A percentile compares a stretch with the other conserved stretches of the same genome.
These are phyloP conservation scores for Phytopythium delawarense DNA, from an alignment of 352 stramenopile genomes.

Conservation along the genomic window DNA sequence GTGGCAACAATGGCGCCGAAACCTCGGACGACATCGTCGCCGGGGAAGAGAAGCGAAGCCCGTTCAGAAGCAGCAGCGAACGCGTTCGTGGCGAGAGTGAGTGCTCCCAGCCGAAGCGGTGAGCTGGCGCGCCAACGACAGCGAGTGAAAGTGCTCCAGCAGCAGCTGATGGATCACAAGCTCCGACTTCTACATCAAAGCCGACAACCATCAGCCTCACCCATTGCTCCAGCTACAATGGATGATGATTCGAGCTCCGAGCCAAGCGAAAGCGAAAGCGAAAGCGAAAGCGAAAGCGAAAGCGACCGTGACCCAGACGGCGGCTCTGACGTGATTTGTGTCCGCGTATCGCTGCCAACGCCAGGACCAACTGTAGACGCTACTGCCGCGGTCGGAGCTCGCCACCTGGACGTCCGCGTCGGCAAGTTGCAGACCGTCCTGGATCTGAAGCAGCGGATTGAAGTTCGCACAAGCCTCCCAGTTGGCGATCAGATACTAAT, in stretches of 20 bases:
- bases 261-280: neutral
- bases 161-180: slow-evolving; percentile 65
- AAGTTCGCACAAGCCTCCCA: slow-evolving; percentile 13
- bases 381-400: neutral
- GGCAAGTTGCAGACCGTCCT: slow-evolving; percentile 17
- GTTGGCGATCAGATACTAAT: slow-evolving; percentile 30
- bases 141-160: slow-evolving; percentile 51
- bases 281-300: neutral
- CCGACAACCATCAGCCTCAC: neutral
- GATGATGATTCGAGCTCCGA: neutral
- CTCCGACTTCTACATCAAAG: slow-evolving; percentile 29
- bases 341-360: slow-evolving; percentile 9
- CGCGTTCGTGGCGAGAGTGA: neutral
- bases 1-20: neutral
- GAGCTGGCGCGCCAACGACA: slow-evolving; percentile 37
- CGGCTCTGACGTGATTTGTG: neutral
- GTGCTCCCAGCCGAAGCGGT: neutral
- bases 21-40: neutral
- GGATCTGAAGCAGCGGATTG: slow-evolving; percentile 25
- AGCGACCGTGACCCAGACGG: neutral
- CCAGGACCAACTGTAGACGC: slow-evolving; percentile 1
- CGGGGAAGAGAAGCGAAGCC: neutral
- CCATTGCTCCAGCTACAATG: neutral
- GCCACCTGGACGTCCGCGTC: slow-evolving; percentile 20
- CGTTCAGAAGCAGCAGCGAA: neutral